These are phyloP conservation scores for Adiantum capillusveneris DNA, from an alignment of 75 land plant genomes.

Conservation along the genomic window DNA sequence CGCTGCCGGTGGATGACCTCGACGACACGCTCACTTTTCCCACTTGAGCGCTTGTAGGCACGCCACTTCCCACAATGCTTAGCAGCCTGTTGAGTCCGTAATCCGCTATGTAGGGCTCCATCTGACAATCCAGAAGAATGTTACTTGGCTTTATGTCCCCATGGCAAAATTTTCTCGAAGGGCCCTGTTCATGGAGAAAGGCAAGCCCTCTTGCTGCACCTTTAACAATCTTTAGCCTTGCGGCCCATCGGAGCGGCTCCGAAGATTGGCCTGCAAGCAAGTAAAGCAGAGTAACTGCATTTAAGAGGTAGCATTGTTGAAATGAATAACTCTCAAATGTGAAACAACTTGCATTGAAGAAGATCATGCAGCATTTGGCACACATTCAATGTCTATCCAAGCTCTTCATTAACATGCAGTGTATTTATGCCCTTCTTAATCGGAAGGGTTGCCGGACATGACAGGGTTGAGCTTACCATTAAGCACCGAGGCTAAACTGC, in stretches of 20 bases:
- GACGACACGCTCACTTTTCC: constrained; percentile 29
- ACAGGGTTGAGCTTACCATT: constrained; percentile 41
- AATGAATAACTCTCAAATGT: too few species aligned
- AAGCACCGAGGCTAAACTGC: constrained; percentile 55
- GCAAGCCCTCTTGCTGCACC: constrained; percentile 75
- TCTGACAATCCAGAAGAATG: constrained; percentile 65
- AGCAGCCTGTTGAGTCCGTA: constrained; percentile 53
- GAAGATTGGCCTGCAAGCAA: too few species aligned
- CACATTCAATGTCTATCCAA: too few species aligned
- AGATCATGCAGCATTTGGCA: too few species aligned
- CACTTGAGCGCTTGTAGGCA: constrained; percentile 24
- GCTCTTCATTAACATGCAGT: too few species aligned
- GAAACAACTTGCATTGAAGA: too few species aligned
- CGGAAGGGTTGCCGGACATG: background rate
- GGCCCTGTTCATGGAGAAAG: constrained; percentile 71
- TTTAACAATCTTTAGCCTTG: constrained; percentile 49
- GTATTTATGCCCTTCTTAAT: background rate
- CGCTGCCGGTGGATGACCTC: constrained; percentile 19
- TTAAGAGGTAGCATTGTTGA: too few species aligned
- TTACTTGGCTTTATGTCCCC: constrained; percentile 87
- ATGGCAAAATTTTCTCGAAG: constrained; percentile 66
- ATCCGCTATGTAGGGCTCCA: constrained; percentile 63
- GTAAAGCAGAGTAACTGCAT: too few species aligned
- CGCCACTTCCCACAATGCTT: constrained; percentile 25
- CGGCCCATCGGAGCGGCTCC: constrained; percentile 36